A percentile compares a stretch with the other conserved stretches of the same genome.
phyloP scores from a whole-genome alignment of 352 stramenopile genomes.

The Blastocystis sp. region DNA sequence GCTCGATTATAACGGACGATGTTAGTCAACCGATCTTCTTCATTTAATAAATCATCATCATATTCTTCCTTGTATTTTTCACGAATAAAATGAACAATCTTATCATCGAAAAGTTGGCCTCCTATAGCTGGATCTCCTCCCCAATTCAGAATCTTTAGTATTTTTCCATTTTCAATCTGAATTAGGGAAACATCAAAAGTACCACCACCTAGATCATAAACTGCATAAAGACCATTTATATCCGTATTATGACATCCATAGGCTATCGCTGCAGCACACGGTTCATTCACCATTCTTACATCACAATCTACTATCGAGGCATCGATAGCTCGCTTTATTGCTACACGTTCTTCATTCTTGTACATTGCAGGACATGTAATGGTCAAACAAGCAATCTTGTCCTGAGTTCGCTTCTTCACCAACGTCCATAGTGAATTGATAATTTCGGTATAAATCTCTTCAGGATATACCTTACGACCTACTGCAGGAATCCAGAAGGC shows the following conservation, averaged over 20 bases:
- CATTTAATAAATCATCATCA: not conserved
- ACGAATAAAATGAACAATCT: not conserved
- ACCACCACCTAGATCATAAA: conserved; percentile 34
- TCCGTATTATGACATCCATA: conserved; percentile 93
- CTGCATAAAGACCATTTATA: conserved; percentile 77
- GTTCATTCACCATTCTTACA: conserved; percentile 80
- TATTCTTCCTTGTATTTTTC: not conserved
- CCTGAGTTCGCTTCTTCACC: conserved; percentile 93
- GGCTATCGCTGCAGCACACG: conserved; percentile 91
- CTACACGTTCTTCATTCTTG: conserved; percentile 84
- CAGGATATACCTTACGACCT: not conserved
- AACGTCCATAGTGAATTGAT: conserved; percentile 86
- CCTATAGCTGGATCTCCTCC: conserved; percentile 83
- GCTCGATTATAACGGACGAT: not conserved
- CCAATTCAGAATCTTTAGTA: conserved; percentile 76
- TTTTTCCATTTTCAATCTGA: conserved; percentile 68
- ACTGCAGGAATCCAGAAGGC: not conserved
- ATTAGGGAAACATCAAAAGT: conserved; percentile 31
- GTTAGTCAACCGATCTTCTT: not conserved
- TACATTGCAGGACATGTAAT: conserved; percentile 91
- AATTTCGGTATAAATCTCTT: not conserved
- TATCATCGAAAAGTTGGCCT: conserved; percentile 76
- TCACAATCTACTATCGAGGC: not conserved
- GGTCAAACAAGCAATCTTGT: conserved; percentile 87
- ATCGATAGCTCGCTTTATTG: conserved; percentile 1